Percentiles rank a stretch among this genome's conserved stretches.
phyloP scores from a whole-genome alignment of 306 rosid species.

The Gillenia trifoliata region DNA sequence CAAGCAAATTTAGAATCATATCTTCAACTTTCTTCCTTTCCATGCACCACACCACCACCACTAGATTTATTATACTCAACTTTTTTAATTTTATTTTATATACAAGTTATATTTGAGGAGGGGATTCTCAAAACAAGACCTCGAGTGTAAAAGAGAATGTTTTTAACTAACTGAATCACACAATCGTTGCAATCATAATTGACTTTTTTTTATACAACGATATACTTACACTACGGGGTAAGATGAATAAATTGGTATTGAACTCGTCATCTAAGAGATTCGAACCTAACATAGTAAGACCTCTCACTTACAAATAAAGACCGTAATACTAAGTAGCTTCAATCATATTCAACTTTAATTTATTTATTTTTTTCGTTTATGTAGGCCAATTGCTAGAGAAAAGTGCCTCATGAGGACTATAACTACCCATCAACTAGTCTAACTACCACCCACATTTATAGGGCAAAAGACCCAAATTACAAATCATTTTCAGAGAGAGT shows the following conservation, averaged over 20 bases:
- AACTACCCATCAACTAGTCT: not conserved
- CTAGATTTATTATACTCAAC: not conserved
- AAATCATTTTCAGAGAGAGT: not conserved
- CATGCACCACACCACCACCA: not conserved
- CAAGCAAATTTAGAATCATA: conserved; percentile 40
- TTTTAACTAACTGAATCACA: not conserved
- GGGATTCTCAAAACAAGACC: not conserved
- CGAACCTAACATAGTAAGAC: rapidly evolving
- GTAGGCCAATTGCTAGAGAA: not conserved
- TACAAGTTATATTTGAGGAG: not conserved
- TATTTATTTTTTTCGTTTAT: not conserved
- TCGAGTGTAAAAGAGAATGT: not conserved
- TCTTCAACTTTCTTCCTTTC: conserved; percentile 6
- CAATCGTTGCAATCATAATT: too few relatives aligned
- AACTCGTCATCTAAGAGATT: too few relatives aligned
- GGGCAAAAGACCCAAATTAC: not conserved
- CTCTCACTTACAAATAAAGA: too few relatives aligned
- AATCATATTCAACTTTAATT: not conserved
- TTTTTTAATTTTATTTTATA: not conserved
- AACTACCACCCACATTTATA: not conserved
- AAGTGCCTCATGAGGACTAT: not conserved
- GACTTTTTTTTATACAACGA: not conserved
- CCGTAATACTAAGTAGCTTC: too few relatives aligned
- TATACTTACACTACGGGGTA: not conserved
- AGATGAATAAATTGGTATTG: not conserved